phyloP scores from a whole-genome alignment of 768 basidiomycete species.

The Auricularia sp. region DNA sequence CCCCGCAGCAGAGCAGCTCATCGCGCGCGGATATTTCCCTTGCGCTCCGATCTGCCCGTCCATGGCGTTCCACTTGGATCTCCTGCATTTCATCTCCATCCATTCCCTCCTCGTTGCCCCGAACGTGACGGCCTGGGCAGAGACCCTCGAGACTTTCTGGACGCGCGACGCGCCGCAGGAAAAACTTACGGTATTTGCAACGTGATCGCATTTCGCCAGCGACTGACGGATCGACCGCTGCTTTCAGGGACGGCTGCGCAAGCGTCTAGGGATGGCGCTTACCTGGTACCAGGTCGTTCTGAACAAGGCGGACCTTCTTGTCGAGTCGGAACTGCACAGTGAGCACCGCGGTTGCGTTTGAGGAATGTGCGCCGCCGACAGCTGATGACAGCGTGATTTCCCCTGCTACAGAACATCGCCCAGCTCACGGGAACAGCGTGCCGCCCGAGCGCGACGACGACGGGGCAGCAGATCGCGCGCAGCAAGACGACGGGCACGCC shows the following conservation, averaged over 20 bases:
- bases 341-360: too few relatives aligned
- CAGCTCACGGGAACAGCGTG: too few relatives aligned
- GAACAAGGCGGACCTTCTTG: neutral
- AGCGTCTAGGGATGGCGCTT: neutral
- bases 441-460: too few relatives aligned
- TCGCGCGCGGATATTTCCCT: constrained; percentile 4
- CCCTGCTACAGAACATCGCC: too few relatives aligned
- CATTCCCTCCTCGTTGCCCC: constrained; percentile 2
- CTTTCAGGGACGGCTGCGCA: neutral
- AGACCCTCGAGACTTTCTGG: neutral
- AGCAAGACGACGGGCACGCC: too few relatives aligned
- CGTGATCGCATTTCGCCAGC: too few relatives aligned
- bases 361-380: too few relatives aligned
- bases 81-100: constrained; percentile 2
- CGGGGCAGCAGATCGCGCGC: too few relatives aligned
- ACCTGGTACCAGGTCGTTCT: neutral
- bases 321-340: neutral
- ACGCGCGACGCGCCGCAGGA: neutral
- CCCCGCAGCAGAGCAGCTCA: neutral
- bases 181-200: neutral
- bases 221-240: neutral
- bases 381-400: too few relatives aligned
- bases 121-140: constrained; percentile 6
- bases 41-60: constrained; percentile 6
- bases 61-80: constrained; percentile 3